Conservation (phyloP, 345 rosid genomes). For the Aethionema arabicum region DNA sequence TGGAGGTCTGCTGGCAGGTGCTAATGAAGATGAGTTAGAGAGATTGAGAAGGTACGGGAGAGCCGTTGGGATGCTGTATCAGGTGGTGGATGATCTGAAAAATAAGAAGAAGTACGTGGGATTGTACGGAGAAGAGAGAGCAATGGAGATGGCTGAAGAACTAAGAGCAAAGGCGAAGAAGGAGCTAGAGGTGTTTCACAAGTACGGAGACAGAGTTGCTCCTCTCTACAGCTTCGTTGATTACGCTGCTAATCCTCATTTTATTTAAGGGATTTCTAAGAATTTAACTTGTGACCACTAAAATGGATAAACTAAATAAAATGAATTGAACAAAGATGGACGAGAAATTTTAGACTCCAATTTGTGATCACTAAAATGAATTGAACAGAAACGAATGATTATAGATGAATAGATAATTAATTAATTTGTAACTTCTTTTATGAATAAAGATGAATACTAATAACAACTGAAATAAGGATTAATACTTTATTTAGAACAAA, state of each 20-base stretch:
- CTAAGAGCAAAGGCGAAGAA: slow-evolving; percentile 57
- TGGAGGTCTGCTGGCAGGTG: slow-evolving; percentile 90
- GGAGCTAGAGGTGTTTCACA: slow-evolving; percentile 62
- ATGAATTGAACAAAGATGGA: no score
- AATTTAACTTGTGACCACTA: no score
- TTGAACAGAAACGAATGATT: no score
- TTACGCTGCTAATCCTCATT: slow-evolving; percentile 67
- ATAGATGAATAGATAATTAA: no score
- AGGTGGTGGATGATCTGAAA: slow-evolving; percentile 70
- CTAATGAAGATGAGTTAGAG: slow-evolving; percentile 64
- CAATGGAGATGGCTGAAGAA: slow-evolving; percentile 67
- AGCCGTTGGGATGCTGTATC: slow-evolving; percentile 86
- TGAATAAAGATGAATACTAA: no score
- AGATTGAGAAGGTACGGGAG: slow-evolving; percentile 76
- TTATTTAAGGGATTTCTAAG: slow-evolving; percentile 34
- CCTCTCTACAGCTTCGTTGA: slow-evolving; percentile 89
- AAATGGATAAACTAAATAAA: no score
- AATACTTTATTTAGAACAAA: no score
- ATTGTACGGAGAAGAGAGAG: slow-evolving; percentile 60
- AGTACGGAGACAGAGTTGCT: slow-evolving; percentile 54
- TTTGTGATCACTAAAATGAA: no score
- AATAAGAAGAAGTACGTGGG: slow-evolving; percentile 55
- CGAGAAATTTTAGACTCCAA: no score
- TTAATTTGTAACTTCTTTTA: no score
- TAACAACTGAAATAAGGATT: no score